Base-by-base conservation (phyloP, 75 land plant species). In the Ceratopteris richardii region DNA sequence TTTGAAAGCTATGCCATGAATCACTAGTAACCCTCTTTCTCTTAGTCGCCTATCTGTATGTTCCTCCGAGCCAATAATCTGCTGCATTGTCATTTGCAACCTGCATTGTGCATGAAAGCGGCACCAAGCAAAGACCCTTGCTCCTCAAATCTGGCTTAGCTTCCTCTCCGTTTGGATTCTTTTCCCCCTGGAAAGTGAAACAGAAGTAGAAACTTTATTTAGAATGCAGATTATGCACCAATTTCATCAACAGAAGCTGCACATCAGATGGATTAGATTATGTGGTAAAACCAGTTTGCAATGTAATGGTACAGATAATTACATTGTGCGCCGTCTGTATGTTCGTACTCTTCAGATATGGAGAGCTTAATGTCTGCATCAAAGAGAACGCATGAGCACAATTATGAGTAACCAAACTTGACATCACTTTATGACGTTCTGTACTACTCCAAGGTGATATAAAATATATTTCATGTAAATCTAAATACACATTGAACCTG, bases 351-450 rank as follows among this genome's bases (percentile, higher is more conserved):
- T 70, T 70, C 79, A 79, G 62, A 59, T 78, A 83, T 13, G 82
- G 82, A 18, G 76, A 75, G 33, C 81, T 78, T 1, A 82, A 41
- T 25, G 81, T 78, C 85, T 82, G 85, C 64, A 64, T 26, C 24
- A 20, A n/a, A n/a, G n/a, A n/a, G n/a, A n/a, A n/a, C n/a, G n/a
- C n/a, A 51, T 51, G 22, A 51, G 9, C 42, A 40, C 42, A 40
- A 40, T 10, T 14, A 14, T 10, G 42, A 40, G 42, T 10, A 40
- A 40, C 9, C 42, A 40, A 14, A 40, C n/a, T n/a, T n/a, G n/a
- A n/a, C n/a, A n/a, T n/a, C n/a, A n/a, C n/a, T n/a, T n/a, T n/a
- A n/a, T n/a, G n/a, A n/a, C n/a, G n/a, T n/a, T n/a, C n/a, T n/a
- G n/a, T n/a, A n/a, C n/a, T n/a, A n/a, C n/a, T n/a, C n/a, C n/a